Evolutionary conservation across 306 rosid species (phyloP), one percentile per base, ranked within the genome.

Genomic region (Rosa lucieae): DNA sequence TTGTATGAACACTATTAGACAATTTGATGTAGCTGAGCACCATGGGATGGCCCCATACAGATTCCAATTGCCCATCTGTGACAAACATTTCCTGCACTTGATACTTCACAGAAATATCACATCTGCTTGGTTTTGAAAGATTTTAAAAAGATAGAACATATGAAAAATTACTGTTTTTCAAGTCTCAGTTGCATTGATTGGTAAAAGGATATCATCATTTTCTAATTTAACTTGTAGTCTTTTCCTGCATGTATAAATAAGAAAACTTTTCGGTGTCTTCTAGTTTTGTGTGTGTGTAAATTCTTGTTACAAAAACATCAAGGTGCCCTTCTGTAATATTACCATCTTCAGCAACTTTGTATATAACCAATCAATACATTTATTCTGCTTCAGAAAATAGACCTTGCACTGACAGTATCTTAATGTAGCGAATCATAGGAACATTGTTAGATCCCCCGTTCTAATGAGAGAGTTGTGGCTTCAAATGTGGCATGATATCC

Each of bases 381-480:
- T 20, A 20, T 18, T 67, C 3, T 40, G 29, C 49, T 15, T 21
- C 32, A 40, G 21, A 21, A 66, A 66, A 76, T 79, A 63, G 69
- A 77, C 69, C 55, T 82, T 76, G 76, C 77, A 69, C 68, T 88
- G 79, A 89, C 79, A 37, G 61, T 78, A 72, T 85, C 74, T 82
- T 77, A 73, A 40, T 95, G 89, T 88, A 95, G 99, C 97, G 82
- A 91, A 89, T 85, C 99, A 95, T 90, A 90, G 99, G 92, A 95
- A 95, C 92, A 92, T 91, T 67, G 99, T 95, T 56, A 91, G 97
- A 85, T 88, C 94, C 66, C 95, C 98, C 1, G 92, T 91, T 87
- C 84, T 95, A 78, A 93, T 95, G 99, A 88, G 98, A 74, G 99
- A 95, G 86, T 80, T 95, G 76, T 95, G 99, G 99, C 99, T 95